Percentiles rank a stretch among this genome's conserved stretches.
Conservation (phyloP, 306 rosid species). For the Quercus mongolica region DNA sequence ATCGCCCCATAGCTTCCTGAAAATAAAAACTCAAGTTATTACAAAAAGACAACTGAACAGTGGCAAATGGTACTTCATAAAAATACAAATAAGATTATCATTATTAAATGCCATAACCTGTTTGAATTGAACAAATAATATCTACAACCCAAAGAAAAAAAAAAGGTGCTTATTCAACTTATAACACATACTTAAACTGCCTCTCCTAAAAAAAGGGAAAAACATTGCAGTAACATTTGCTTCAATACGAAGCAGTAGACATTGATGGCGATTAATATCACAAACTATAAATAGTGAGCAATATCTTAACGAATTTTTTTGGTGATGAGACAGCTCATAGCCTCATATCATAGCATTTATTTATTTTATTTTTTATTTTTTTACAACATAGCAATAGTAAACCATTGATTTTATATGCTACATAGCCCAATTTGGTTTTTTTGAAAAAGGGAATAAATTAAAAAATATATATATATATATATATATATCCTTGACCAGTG, state of each 20-base stretch:
- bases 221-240: neutral
- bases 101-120: neutral
- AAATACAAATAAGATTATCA: neutral
- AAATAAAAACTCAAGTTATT: constrained; percentile 18
- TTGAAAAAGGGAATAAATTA: too few species aligned
- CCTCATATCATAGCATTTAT: too few species aligned
- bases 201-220: neutral
- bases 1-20: constrained; percentile 89
- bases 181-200: neutral
- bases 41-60: neutral
- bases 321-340: neutral
- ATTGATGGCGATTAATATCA: neutral
- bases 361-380: too few species aligned
- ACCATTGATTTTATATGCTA: too few species aligned
- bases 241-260: neutral
- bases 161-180: neutral
- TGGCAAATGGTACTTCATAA: neutral
- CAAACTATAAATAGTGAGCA: neutral
- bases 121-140: neutral
- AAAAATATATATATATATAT: too few species aligned
- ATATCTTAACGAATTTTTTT: neutral
- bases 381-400: too few species aligned
- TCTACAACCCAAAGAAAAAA: neutral
- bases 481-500: too few species aligned
- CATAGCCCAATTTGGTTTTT: too few species aligned